Conservation (phyloP, 1,284 basidiomycete genomes). For the Pulveroboletus sp. region DNA sequence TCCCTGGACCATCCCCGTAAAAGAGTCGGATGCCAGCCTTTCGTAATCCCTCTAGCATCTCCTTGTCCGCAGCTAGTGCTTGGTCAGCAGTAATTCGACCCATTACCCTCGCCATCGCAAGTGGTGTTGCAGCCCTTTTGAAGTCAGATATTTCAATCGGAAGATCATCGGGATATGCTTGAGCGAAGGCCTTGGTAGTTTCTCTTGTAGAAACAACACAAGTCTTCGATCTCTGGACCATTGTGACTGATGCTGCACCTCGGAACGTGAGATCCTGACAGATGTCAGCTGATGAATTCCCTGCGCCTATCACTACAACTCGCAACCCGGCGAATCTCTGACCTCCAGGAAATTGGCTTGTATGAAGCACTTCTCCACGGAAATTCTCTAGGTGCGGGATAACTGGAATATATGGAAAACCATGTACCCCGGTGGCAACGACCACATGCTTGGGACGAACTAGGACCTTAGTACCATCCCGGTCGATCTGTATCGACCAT, state of each 20-base stretch:
- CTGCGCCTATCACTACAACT: slow-evolving; percentile 12
- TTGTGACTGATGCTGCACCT: slow-evolving; percentile 9
- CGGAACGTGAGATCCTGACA: slow-evolving; percentile 12
- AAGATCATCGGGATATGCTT: background rate
- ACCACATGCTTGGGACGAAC: slow-evolving; percentile 7
- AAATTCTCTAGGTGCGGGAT: slow-evolving; percentile 6
- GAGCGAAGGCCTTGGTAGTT: background rate
- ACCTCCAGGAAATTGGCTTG: slow-evolving; percentile 5
- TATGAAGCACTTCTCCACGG: slow-evolving; percentile 8
- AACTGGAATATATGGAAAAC: background rate
- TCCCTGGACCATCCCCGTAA: background rate
- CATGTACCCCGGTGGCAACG: slow-evolving; percentile 7
- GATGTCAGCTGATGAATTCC: slow-evolving; percentile 14
- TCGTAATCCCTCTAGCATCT: slow-evolving; percentile 6
- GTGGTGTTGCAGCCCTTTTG: slow-evolving; percentile 3
- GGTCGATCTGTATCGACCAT: slow-evolving; percentile 6
- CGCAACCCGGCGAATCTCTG: slow-evolving; percentile 5
- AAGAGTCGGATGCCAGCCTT: slow-evolving; percentile 4
- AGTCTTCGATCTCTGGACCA: slow-evolving; percentile 12
- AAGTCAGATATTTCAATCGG: slow-evolving; percentile 10
- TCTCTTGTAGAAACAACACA: slow-evolving; percentile 5
- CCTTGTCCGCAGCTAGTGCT: slow-evolving; percentile 1
- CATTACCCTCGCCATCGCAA: slow-evolving; percentile 3
- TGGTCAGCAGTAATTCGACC: background rate
- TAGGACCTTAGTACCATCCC: background rate